phyloP scores from a whole-genome alignment of 2,329 filamentous ascomycete species.

The Fusarium napiforme region DNA sequence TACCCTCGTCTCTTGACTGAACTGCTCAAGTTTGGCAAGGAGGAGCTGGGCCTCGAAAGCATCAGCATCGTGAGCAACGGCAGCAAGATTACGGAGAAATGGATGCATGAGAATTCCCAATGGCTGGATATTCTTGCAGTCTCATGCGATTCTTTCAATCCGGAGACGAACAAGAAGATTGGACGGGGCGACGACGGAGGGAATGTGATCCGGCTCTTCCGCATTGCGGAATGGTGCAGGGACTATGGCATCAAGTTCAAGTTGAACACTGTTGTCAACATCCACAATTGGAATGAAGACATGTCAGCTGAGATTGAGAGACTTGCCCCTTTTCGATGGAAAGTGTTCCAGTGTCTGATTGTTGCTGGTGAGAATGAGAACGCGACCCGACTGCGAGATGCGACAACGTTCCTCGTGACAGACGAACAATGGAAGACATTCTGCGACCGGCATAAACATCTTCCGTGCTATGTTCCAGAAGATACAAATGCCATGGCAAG shows the following conservation, averaged over 20 bases:
- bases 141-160: background rate
- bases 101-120: background rate
- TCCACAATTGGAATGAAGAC: background rate
- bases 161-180: background rate
- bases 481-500: background rate
- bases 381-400: background rate
- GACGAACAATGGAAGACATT: background rate
- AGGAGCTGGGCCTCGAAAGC: background rate
- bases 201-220: background rate
- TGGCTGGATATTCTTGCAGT: background rate
- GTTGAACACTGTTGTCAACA: background rate
- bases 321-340: background rate
- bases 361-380: background rate
- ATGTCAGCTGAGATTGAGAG: background rate
- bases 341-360: background rate
- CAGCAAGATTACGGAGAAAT: background rate
- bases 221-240: background rate
- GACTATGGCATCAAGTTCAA: background rate
- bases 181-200: background rate
- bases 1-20: background rate
- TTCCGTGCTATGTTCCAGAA: background rate
- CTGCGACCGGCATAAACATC: background rate
- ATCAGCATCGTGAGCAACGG: background rate
- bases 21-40: background rate
- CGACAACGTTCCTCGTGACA: background rate